Evolutionary conservation across 345 rosid genomes (phyloP).

Genomic region (Salix udensis): DNA sequence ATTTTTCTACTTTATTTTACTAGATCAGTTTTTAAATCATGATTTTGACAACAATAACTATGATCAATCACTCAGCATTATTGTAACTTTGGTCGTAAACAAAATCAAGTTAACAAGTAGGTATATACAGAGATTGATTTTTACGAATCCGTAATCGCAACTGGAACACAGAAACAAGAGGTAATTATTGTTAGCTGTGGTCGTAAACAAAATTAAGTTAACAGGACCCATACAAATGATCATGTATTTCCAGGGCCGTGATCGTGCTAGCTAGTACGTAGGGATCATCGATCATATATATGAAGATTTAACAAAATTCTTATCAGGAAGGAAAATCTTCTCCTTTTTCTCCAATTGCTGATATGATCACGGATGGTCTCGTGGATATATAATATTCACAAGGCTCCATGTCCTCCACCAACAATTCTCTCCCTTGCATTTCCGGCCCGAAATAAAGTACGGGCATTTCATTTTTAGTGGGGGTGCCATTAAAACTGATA

Average conservation of each 20-base stretch:
- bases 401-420: neutral
- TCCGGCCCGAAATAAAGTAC: slow-evolving; percentile 2
- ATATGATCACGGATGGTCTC: neutral
- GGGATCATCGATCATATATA: slow-evolving; percentile 11
- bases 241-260: slow-evolving; percentile 7
- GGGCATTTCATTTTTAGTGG: neutral
- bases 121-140: too few species aligned
- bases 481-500: slow-evolving; percentile 1
- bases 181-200: too few species aligned
- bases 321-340: neutral
- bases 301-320: neutral
- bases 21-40: too few species aligned
- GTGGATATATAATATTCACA: neutral
- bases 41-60: too few species aligned
- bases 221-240: slow-evolving; percentile 19
- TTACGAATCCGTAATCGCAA: too few species aligned
- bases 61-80: too few species aligned
- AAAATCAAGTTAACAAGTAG: neutral
- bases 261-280: slow-evolving; percentile 8
- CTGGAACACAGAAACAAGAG: too few species aligned
- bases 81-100: too few species aligned
- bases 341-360: neutral
- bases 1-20: too few species aligned
- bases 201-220: too few species aligned
- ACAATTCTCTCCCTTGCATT: neutral